Base-by-base conservation (phyloP, 306 rosid genomes). In the Begonia fuchsioides region DNA sequence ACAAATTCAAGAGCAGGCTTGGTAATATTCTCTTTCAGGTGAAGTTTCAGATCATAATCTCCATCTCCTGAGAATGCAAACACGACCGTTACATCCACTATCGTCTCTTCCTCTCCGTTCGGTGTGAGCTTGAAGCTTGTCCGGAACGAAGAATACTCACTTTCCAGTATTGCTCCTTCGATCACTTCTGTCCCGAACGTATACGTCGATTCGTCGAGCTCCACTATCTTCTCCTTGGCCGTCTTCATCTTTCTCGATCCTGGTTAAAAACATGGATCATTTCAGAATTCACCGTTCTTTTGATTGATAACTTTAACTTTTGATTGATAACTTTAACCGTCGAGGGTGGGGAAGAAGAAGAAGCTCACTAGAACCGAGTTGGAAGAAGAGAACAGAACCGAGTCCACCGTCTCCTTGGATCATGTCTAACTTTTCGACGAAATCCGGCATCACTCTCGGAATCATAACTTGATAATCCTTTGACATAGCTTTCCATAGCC, bases 381-480 rank as follows among this genome's bases (percentile, higher is more conserved):
- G 67, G 62, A 84, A 77, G 62, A 74, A 60, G 39, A 80, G 63
- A 53, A 68, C 60, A 12, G 90, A 72, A 38, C 67, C 81, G 44
- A 66, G 16, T 41, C 86, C 75, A 50, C 90, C 90, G 66, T 75
- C 76, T 8, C 94, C 94, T 65, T 83, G 75, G 12, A 70, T 43
- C 10, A 84, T 3, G 49, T 77, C 70, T 64, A 65, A 76, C 9
- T 65, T 63, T 45, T 75, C 67, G 12, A 80, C 80, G 43, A 63
- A 12, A 55, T 60, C 38, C 9, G 86, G 90, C 10, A 75, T 52
- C 11, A 57, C 58, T 43, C 70, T 77, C 38, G 86, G 81, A 38
- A 39, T 69, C 48, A 65, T 12, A 51, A 7, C 40, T n/a, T 14
- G 58, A 44, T 74, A 45, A 39, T 77, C 86, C 47, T 70, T 68